phyloP scores from a whole-genome alignment of 2,329 filamentous ascomycete genomes.

The Xylogone sp. region DNA sequence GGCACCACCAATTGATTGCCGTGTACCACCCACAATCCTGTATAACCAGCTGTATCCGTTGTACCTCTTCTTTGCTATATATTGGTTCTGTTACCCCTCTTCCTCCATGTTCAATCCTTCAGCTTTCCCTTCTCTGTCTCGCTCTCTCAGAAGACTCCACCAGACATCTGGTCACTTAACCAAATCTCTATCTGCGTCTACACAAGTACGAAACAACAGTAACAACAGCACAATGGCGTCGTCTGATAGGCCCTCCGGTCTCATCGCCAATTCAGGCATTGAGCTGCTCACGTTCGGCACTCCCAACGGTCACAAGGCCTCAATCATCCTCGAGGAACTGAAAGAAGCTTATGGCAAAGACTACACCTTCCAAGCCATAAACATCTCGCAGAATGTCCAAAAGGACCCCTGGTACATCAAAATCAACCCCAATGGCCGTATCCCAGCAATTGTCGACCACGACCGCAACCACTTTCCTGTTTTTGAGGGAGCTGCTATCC shows the following conservation, averaged over 20 bases:
- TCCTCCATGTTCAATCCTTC: neutral
- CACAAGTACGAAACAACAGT: neutral
- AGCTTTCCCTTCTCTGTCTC: neutral
- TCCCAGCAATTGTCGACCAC: slow-evolving; percentile 64
- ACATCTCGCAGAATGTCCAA: slow-evolving; percentile 60
- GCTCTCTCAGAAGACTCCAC: slow-evolving; percentile 16
- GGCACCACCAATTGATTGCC: neutral
- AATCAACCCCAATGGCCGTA: slow-evolving; percentile 60
- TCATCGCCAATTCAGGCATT: slow-evolving; percentile 60
- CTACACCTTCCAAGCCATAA: slow-evolving; percentile 55
- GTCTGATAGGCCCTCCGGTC: slow-evolving; percentile 41
- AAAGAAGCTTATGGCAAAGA: slow-evolving; percentile 59
- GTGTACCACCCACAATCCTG: too few species aligned
- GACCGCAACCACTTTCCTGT: slow-evolving; percentile 58
- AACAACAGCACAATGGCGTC: slow-evolving; percentile 17
- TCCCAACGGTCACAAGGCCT: slow-evolving; percentile 53
- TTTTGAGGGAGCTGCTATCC: slow-evolving; percentile 72
- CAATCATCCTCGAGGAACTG: slow-evolving; percentile 62
- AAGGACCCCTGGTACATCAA: slow-evolving; percentile 65
- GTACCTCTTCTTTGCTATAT: neutral
- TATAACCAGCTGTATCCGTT: too few species aligned
- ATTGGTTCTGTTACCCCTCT: neutral
- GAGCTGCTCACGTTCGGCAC: slow-evolving; percentile 59
- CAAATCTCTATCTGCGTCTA: neutral
- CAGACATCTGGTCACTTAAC: slow-evolving; percentile 19